Conservation (phyloP, 2,329 filamentous ascomycete species). For the Diaporthe capsici region DNA sequence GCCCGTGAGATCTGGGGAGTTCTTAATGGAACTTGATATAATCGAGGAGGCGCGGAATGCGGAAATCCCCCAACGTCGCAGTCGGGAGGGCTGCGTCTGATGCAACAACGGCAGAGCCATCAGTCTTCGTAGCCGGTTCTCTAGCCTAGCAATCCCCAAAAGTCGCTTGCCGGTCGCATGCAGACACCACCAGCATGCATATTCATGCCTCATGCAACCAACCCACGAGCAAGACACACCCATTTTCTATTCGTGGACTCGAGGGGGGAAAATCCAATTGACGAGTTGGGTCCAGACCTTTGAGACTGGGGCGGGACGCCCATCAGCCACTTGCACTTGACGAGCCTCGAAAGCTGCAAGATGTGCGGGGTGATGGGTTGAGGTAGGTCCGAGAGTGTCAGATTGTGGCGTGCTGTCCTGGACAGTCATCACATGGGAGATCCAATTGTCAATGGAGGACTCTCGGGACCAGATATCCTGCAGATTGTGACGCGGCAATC, state of each 20-base stretch:
- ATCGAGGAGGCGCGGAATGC: conserved; percentile 22
- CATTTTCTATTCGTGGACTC: conserved; percentile 26
- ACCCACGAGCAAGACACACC: conserved; percentile 13
- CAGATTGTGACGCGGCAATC: conserved; percentile 30
- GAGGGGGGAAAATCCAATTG: not conserved
- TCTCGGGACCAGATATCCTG: conserved; percentile 4
- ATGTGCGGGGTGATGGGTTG: conserved; percentile 23
- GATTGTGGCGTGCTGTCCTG: conserved; percentile 33
- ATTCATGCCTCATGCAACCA: conserved; percentile 30
- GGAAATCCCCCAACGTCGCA: conserved; percentile 11
- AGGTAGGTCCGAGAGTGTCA: conserved; percentile 14
- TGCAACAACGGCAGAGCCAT: conserved; percentile 25
- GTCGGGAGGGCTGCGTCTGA: conserved; percentile 33
- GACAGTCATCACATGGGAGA: conserved; percentile 38
- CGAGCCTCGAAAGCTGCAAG: conserved; percentile 21
- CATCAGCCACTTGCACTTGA: conserved; percentile 35
- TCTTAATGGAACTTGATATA: conserved; percentile 21
- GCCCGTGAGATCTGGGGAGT: not conserved
- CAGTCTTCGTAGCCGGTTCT: conserved; percentile 9
- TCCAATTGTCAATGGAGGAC: conserved; percentile 34
- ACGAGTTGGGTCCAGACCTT: conserved; percentile 32
- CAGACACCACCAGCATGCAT: conserved; percentile 26
- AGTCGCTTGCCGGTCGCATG: conserved; percentile 33
- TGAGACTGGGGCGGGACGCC: conserved; percentile 22
- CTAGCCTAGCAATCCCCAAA: conserved; percentile 22